Base-by-base conservation (phyloP, 2,329 filamentous ascomycete genomes). In the Stromatinia cepivora region DNA sequence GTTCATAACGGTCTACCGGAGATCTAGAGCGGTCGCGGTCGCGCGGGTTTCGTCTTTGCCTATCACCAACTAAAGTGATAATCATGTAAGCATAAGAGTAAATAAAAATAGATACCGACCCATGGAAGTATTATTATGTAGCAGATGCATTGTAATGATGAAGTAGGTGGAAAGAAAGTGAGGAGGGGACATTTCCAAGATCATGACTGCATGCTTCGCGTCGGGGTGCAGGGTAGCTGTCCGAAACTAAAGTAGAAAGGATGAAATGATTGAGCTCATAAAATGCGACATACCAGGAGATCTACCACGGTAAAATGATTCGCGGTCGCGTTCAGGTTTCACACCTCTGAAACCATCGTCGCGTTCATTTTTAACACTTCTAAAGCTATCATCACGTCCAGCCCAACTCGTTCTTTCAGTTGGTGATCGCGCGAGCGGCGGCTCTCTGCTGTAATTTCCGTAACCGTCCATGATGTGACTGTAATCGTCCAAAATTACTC, bases 1-100 rank as follows among this genome's bases (percentile, higher is more conserved):
- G 91, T 76, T 94, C 91, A 77, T 94, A 94, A 69, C 92, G 86
- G 76, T 94, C 92, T 70, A 93, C 88, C 20, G 86, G 83, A 28
- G 72, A 64, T 4, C 91, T 92, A 0, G 92, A 94, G 67, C 92
- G 88, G 45, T 90, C 93, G 72, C 90, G 84, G 66, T 84, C 83
- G 53, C 88, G 90, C 34, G 48, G 34, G 63, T 80, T 79, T 70
- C 82, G 79, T 71, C 86, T 83, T 65, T 72, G 77, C 68, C 87
- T 84, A 25, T 90, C 88, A 28, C 22, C 61, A 72, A 84, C 87
- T 89, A 72, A 63, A 70, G 69, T 15, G 53, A 66, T 8, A 42
- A 48, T 48, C 22, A 58, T 42, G 61, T 69, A 58, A 69, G 67
- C 34, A 58, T n/a, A 48, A 53, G 42, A 36, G 31, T 34, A 65